phyloP scores from a whole-genome alignment of 2,329 filamentous ascomycete species.

The Acrocalymma vagum region DNA sequence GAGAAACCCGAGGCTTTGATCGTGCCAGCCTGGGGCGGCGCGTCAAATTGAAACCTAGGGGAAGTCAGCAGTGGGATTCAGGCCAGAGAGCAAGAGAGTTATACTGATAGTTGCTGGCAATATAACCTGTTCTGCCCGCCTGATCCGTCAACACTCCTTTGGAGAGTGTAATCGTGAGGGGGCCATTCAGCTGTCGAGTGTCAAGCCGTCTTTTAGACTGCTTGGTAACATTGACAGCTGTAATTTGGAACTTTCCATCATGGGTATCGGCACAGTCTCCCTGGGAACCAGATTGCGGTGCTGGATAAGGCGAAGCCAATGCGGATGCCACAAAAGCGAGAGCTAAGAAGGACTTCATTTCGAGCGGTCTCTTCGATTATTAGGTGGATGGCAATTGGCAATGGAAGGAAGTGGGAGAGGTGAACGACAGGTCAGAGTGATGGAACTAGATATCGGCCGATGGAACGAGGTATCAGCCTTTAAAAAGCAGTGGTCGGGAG shows the following conservation, averaged over 20 bases:
- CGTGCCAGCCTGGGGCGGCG: constrained; percentile 68
- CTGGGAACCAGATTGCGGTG: constrained; percentile 50
- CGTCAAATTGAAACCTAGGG: constrained; percentile 51
- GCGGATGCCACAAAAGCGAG: constrained; percentile 39
- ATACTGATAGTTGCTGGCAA: constrained; percentile 78
- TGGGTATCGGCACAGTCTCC: constrained; percentile 61
- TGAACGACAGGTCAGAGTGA: constrained; percentile 42
- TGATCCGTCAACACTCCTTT: constrained; percentile 72
- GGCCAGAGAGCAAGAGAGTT: neutral
- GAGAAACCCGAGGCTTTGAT: constrained; percentile 78
- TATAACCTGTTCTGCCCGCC: constrained; percentile 75
- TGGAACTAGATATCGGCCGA: no score
- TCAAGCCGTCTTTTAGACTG: constrained; percentile 34
- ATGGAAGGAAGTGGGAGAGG: constrained; percentile 20
- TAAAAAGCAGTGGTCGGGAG: constrained; percentile 5
- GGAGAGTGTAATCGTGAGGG: constrained; percentile 69
- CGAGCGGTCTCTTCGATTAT: constrained; percentile 19
- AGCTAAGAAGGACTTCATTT: constrained; percentile 42
- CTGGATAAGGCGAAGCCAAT: constrained; percentile 25
- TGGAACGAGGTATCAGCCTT: constrained; percentile 49
- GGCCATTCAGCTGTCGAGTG: constrained; percentile 40
- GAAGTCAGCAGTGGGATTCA: constrained; percentile 9
- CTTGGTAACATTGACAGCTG: constrained; percentile 58
- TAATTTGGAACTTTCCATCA: constrained; percentile 67
- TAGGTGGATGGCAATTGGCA: constrained; percentile 13